Conservation (phyloP, 139 green algal genomes). For the Micractinium conductrix region DNA sequence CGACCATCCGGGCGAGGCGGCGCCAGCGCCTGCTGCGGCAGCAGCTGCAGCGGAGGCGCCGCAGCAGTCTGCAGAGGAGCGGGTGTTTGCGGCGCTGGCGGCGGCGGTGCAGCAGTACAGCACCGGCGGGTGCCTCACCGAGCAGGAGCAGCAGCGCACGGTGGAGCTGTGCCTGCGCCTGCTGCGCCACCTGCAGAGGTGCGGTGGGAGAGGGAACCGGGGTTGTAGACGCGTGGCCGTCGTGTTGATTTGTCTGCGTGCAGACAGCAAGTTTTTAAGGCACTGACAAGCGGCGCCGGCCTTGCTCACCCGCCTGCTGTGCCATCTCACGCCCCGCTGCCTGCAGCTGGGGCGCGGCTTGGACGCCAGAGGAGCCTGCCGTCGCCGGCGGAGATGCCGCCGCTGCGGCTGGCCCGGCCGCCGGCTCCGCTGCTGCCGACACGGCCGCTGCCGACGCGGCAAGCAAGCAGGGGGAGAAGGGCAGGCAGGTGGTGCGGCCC, state of each 20-base stretch:
- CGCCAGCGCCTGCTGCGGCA: background rate
- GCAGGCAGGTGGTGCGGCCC: constrained; percentile 32
- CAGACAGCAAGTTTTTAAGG: background rate
- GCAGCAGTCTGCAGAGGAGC: background rate
- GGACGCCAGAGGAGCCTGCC: constrained; percentile 5
- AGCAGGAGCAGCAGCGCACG: constrained; percentile 54
- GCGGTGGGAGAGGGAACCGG: constrained; percentile 9
- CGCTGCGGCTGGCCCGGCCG: background rate
- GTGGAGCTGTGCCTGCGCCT: constrained; percentile 56
- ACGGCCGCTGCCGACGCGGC: background rate
- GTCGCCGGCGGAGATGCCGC: background rate
- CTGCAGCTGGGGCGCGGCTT: constrained; percentile 36
- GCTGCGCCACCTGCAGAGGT: constrained; percentile 69
- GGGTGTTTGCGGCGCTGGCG: constrained; percentile 5
- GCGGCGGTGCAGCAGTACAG: constrained; percentile 21
- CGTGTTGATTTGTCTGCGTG: background rate
- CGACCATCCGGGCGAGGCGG: background rate
- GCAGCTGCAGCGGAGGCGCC: background rate
- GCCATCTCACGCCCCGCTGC: background rate
- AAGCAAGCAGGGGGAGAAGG: background rate
- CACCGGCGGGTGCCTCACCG: constrained; percentile 60
- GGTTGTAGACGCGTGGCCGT: no score
- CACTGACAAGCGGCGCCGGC: no score
- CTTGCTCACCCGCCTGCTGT: no score
- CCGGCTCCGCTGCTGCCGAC: background rate